These are phyloP conservation scores for Chlorella sp. DNA, from an alignment of 139 green algal species.

Conservation along the genomic window DNA sequence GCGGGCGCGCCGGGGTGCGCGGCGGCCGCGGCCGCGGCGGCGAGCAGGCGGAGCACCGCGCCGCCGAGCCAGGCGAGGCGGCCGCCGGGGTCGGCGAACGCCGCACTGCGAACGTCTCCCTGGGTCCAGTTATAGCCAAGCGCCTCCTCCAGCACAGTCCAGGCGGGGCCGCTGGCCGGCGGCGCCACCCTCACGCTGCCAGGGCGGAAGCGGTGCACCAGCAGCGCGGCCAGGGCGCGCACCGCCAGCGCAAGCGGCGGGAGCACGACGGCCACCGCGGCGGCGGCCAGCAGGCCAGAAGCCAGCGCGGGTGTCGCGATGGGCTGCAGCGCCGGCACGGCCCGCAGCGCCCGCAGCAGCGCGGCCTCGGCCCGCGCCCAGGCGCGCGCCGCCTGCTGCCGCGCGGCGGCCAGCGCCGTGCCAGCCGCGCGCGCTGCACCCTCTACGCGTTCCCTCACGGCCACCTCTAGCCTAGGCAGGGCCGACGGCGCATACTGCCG, in stretches of 20 bases:
- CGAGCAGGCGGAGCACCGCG: conserved; percentile 12
- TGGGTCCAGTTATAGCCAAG: conserved; percentile 7
- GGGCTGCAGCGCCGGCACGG: not conserved
- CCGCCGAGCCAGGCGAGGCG: conserved; percentile 29
- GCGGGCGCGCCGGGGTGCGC: not conserved
- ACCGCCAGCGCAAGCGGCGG: conserved; percentile 10
- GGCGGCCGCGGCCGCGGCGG: conserved; percentile 9
- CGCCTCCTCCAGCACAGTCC: not conserved
- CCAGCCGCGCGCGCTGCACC: too few species aligned
- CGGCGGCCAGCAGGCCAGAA: not conserved
- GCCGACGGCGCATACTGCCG: not conserved
- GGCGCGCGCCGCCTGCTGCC: not conserved
- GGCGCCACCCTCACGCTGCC: not conserved
- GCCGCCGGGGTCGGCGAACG: not conserved
- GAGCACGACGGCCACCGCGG: not conserved
- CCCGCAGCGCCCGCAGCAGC: conserved; percentile 14
- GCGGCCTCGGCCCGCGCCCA: conserved; percentile 3
- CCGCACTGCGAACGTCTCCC: not conserved
- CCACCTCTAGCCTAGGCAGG: not conserved
- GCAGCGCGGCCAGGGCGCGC: not conserved
- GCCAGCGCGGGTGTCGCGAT: not conserved
- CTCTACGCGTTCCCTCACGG: not conserved
- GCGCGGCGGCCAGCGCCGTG: not conserved
- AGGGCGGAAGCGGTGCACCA: conserved; percentile 5
- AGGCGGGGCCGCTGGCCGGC: not conserved